Evolutionary conservation across 805 yeast genomes (phyloP), one percentile per base, ranked within the genome.

Genomic region (Cyberlindnera mycetangii): DNA sequence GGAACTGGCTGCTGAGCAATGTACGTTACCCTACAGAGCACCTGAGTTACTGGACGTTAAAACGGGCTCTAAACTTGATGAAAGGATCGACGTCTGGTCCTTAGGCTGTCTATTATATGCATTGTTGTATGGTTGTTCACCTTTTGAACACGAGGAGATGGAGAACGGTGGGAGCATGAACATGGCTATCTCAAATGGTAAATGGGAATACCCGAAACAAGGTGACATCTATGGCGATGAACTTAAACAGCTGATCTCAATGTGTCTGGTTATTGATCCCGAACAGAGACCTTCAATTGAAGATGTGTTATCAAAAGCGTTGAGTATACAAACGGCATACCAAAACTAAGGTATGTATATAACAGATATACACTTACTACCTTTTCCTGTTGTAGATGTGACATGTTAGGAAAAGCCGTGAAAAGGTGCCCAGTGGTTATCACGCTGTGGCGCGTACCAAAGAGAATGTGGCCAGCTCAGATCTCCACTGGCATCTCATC

Each of bases 1-100:
- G 50, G 97, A 90, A 54, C 69, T 79, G 50, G 89, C 90, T 14
- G 86, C 81, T 46, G 93, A 85, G 56, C 88, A 86, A 61, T 87
- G 96, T 58, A 85, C 96, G 1, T 65, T 88, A 42, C 89, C 95
- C 1, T 92, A 85, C 62, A 70, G 95, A 32, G 96, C 97, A 0
- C 98, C 98, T 0, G 98, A 90, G 59, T 69, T 92, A 37, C 66
- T 90, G 46, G 92, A 89, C 57, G 84, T 89, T 31, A 78, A 78
- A 35, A 75, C 87, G 1, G 83, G 84, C 33, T 63, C 77, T n/a
- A 64, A 64, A 6, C 71, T 90, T 36, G 80, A 81, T 50, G 95
- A 87, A 56, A 76, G 77, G 47, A 81, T 85, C 4, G 98, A 90
- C 62, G 78, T 92, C 20, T 90, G 98, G 98, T 84, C 95, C 3